Evolutionary conservation across 306 rosid species (phyloP).

Genomic region (Prunus mongolica): DNA sequence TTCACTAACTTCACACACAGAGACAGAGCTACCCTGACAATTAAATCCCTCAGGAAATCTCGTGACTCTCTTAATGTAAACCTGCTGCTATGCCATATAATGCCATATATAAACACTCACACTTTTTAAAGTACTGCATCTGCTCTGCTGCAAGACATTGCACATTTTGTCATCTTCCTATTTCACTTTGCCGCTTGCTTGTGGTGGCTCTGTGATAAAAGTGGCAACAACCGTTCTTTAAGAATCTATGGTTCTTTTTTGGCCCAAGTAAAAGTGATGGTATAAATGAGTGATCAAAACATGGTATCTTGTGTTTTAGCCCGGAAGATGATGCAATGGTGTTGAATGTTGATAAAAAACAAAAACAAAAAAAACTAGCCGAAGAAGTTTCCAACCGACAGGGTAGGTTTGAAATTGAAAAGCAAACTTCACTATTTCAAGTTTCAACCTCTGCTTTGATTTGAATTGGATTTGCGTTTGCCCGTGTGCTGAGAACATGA

Average conservation of each 20-base stretch:
- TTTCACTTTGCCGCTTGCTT: too few relatives aligned
- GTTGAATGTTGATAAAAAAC: too few relatives aligned
- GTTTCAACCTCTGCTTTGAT: background rate
- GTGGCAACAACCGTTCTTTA: too few relatives aligned
- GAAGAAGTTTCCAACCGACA: background rate
- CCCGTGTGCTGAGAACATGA: constrained; percentile 27
- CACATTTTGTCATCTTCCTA: too few relatives aligned
- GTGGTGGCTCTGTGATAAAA: too few relatives aligned
- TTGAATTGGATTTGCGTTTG: background rate
- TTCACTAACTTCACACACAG: background rate
- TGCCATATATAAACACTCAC: too few relatives aligned
- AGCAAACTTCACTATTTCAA: background rate
- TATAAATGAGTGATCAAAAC: too few relatives aligned
- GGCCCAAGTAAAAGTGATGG: too few relatives aligned
- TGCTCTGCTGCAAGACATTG: too few relatives aligned
- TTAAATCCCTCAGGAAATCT: background rate
- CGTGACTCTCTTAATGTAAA: background rate
- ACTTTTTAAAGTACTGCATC: too few relatives aligned
- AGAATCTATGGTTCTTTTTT: too few relatives aligned
- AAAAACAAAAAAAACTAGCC: background rate
- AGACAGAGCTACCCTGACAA: background rate
- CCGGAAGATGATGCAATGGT: background rate
- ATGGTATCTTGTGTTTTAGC: background rate
- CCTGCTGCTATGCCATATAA: background rate
- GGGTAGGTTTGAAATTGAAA: background rate